Percentiles rank a stretch among this genome's conserved stretches.
Conservation (phyloP, 2,329 filamentous ascomycete genomes). For the Shiraia sp. region DNA sequence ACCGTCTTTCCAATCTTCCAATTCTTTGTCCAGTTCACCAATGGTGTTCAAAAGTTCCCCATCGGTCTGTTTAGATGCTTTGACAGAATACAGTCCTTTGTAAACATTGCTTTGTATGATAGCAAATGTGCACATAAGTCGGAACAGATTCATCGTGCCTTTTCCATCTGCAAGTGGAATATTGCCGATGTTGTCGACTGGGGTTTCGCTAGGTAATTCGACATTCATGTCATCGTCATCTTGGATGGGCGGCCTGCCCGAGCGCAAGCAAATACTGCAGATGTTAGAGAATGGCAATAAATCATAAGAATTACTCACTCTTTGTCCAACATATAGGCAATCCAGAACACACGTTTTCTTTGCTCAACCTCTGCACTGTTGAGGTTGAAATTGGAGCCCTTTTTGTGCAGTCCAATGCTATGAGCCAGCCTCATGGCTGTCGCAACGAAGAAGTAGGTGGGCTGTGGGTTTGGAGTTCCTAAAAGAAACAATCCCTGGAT, state of each 20-base stretch:
- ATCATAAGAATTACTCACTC: conserved; percentile 52
- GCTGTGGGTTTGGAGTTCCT: conserved; percentile 94
- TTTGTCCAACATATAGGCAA: conserved; percentile 74
- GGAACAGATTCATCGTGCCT: conserved; percentile 92
- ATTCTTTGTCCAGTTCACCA: conserved; percentile 78
- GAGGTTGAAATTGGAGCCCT: conserved; percentile 87
- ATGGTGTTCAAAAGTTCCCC: conserved; percentile 95
- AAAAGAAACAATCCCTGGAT: conserved; percentile 80
- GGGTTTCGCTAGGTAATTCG: conserved; percentile 88
- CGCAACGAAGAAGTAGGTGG: conserved; percentile 86
- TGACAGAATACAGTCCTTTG: conserved; percentile 88
- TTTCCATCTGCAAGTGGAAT: conserved; percentile 88
- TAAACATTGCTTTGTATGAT: conserved; percentile 94
- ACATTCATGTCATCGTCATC: conserved; percentile 92
- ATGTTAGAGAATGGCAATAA: conserved; percentile 17
- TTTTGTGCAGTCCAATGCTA: conserved; percentile 93
- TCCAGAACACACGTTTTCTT: conserved; percentile 77
- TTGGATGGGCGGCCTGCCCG: conserved; percentile 72
- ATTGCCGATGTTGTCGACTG: conserved; percentile 89
- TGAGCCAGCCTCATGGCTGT: conserved; percentile 89
- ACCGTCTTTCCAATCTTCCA: conserved; percentile 95
- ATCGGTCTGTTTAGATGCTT: conserved; percentile 86
- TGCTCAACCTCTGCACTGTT: conserved; percentile 95
- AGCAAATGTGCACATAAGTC: conserved; percentile 88
- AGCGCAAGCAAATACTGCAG: conserved; percentile 66